Evolutionary conservation across 208 protist genomes (phyloP).

Genomic region (Histomonas meleagridis): DNA sequence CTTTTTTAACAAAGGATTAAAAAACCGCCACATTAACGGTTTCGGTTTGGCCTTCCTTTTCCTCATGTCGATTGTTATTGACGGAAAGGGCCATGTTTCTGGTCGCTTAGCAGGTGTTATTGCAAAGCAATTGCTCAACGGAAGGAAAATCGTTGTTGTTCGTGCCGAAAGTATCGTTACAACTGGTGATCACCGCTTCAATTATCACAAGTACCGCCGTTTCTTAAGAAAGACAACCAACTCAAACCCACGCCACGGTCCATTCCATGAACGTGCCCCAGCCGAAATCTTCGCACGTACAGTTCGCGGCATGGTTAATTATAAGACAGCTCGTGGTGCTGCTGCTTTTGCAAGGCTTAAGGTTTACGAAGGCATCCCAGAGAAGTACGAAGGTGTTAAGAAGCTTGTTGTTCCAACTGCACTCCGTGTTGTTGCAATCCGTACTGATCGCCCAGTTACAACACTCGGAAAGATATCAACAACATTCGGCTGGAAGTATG

Average conservation of each 20-base stretch:
- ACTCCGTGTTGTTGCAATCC: conserved; percentile 59
- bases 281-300: conserved; percentile 78
- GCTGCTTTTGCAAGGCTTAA: conserved; percentile 62
- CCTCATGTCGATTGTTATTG: conserved; percentile 69
- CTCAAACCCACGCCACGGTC: conserved; percentile 86
- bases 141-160: conserved; percentile 82
- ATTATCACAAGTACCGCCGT: conserved; percentile 52
- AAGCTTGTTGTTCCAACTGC: conserved; percentile 65
- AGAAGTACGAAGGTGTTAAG: conserved; percentile 70
- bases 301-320: conserved; percentile 90
- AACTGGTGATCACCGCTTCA: neutral
- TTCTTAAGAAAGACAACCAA: conserved; percentile 84
- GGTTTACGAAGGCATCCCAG: conserved; percentile 73
- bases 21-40: too few relatives aligned
- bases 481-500: conserved; percentile 75
- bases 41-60: neutral
- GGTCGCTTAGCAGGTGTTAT: conserved; percentile 85
- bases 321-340: conserved; percentile 70
- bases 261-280: conserved; percentile 88
- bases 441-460: conserved; percentile 58
- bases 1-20: too few relatives aligned
- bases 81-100: conserved; percentile 88
- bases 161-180: conserved; percentile 45
- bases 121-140: conserved; percentile 85
- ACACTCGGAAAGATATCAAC: conserved; percentile 60